These are phyloP conservation scores for Xylariaceae sp. DNA, from an alignment of 2,329 filamentous ascomycete species.

Conservation along the genomic window DNA sequence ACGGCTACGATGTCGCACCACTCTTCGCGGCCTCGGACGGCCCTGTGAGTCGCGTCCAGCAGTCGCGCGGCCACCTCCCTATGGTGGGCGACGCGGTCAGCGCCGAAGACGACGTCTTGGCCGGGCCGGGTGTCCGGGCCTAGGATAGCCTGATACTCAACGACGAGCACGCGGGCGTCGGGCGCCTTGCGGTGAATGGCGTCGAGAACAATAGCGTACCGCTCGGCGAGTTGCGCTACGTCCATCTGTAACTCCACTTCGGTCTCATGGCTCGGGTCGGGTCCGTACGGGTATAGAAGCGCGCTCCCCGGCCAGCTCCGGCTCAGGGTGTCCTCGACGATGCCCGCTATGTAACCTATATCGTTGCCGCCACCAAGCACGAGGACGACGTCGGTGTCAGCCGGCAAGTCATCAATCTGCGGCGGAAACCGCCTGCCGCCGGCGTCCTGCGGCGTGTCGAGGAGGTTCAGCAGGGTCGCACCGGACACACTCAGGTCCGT, in stretches of 20 bases:
- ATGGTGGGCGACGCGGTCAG: slow-evolving; percentile 28
- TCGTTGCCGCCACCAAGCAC: slow-evolving; percentile 39
- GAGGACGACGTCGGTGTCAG: slow-evolving; percentile 36
- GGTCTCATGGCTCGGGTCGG: slow-evolving; percentile 16
- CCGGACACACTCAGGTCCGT: slow-evolving; percentile 36
- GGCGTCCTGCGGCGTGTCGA: slow-evolving; percentile 33
- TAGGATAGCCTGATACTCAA: slow-evolving; percentile 37
- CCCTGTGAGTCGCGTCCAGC: slow-evolving; percentile 26
- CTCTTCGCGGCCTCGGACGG: slow-evolving; percentile 23
- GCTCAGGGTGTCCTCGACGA: slow-evolving; percentile 32
- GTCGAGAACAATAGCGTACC: slow-evolving; percentile 28
- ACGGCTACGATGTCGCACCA: slow-evolving; percentile 31
- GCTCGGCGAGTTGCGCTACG: slow-evolving; percentile 24
- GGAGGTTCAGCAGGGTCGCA: slow-evolving; percentile 37
- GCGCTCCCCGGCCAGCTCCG: slow-evolving; percentile 19
- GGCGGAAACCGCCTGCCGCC: slow-evolving; percentile 31
- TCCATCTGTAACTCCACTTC: slow-evolving; percentile 11
- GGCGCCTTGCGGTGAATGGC: slow-evolving; percentile 37
- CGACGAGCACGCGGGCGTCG: slow-evolving; percentile 40
- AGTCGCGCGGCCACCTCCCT: slow-evolving; percentile 22
- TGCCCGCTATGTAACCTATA: slow-evolving; percentile 36
- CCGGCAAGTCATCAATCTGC: slow-evolving; percentile 35
- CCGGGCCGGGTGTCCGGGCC: slow-evolving; percentile 27
- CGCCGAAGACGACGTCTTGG: slow-evolving; percentile 28
- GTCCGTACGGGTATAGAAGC: slow-evolving; percentile 11